These are phyloP conservation scores for Aspergillus cavernicola DNA, from an alignment of 495 filamentous ascomycete genomes.

Conservation along the genomic window DNA sequence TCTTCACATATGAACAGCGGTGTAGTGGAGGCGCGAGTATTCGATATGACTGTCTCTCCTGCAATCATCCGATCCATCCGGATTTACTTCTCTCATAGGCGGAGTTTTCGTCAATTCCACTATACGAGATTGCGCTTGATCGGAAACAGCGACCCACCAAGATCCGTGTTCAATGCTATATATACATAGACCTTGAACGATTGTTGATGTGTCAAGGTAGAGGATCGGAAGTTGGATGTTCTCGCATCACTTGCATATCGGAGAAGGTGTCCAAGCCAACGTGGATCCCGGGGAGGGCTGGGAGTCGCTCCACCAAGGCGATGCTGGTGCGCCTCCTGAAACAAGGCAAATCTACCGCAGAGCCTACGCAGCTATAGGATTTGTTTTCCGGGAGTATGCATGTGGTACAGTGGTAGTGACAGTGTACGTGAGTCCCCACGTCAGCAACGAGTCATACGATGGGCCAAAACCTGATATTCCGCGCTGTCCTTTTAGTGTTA, in stretches of 20 bases:
- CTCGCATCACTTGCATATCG: not conserved
- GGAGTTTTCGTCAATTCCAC: not conserved
- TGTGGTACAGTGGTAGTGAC: too few relatives aligned
- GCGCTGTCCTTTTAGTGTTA: too few relatives aligned
- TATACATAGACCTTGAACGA: not conserved
- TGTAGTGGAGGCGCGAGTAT: not conserved
- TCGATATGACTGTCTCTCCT: not conserved
- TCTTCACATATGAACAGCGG: not conserved
- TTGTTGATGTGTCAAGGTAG: not conserved
- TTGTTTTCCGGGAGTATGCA: not conserved
- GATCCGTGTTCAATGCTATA: not conserved
- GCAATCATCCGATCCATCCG: not conserved
- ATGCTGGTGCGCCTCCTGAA: slow-evolving; percentile 5
- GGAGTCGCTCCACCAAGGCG: not conserved
- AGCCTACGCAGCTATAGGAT: not conserved
- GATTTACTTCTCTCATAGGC: not conserved
- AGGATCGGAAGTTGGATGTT: not conserved
- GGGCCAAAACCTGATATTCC: slow-evolving; percentile 8
- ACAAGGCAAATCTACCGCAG: not conserved
- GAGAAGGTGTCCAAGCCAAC: not conserved
- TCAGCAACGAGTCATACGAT: slow-evolving; percentile 4
- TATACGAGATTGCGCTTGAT: not conserved
- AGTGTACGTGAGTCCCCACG: not conserved
- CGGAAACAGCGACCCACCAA: not conserved
- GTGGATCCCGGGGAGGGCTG: not conserved